Evolutionary conservation across 108 stramenopile species (phyloP), one percentile per base, ranked within the genome.

Genomic region (Asterionellopsis glacialis): DNA sequence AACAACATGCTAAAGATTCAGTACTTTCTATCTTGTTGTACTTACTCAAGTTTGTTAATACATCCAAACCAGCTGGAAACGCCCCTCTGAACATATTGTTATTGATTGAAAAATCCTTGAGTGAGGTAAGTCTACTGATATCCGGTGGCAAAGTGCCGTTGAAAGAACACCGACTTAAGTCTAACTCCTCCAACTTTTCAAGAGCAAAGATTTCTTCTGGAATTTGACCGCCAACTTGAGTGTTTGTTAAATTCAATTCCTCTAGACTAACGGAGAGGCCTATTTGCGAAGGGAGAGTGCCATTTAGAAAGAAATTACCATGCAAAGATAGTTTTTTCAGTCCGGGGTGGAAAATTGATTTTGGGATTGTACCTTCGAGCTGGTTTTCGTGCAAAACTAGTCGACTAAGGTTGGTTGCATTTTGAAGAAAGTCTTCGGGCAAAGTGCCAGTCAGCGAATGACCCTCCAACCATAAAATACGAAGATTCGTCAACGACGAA

Each of bases 381-480:
- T 33, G 33, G 33, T 33, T 33, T 5, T 7, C 33, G 33, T 7
- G 2, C 33, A 33, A 33, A 7, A 7, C 33, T 33, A 33, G 7
- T 33, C 7, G 33, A 33, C 5, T 5, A 2, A 33, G 7, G 33
- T 7, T 33, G 33, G 22, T 44, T 26, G 43, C 10, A 2, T 11
- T 11, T 45, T 12, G 21, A 22, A 42, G 59, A 23, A 59, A 44
- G 19, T 59, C 18, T 45, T 1, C 44, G 19, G 42, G 15, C n/a
- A 42, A 23, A 45, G 14, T 45, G 23, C 47, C 47, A 16, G 9
- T 9, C 47, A 48, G 33, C 7, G 2, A 23, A 53, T 25, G 1
- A 53, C 9, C 52, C 1, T 23, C 2, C 14, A 83, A 23, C n/a
- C 68, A 65, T n/a, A 80, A 51, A n/a, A 68, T 67, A 41, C 72